These are phyloP conservation scores for Colletotrichum zoysiae DNA, from an alignment of 2,329 filamentous ascomycete species.

Conservation along the genomic window DNA sequence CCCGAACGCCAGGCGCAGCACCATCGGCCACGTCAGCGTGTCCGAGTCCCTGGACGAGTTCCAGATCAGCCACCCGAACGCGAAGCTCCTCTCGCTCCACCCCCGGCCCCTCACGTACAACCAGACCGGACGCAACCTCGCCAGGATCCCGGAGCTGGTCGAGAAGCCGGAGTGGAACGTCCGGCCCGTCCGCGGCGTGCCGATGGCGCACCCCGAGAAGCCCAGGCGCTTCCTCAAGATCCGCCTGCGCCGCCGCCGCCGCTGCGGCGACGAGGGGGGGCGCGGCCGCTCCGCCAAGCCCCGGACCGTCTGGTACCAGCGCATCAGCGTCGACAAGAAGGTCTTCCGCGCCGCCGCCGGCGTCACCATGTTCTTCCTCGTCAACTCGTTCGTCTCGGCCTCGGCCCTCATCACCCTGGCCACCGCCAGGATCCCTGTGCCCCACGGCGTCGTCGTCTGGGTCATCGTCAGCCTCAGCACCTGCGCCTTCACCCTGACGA, in stretches of 20 bases:
- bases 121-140: neutral
- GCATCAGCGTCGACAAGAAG: slow-evolving; percentile 23
- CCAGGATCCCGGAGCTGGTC: slow-evolving; percentile 22
- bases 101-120: neutral
- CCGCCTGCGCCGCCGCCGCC: neutral
- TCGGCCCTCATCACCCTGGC: slow-evolving; percentile 14
- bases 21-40: slow-evolving; percentile 23
- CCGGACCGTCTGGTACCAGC: slow-evolving; percentile 23
- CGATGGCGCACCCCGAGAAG: neutral
- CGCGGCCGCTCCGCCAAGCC: slow-evolving; percentile 10
- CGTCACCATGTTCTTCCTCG: slow-evolving; percentile 21
- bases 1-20: neutral
- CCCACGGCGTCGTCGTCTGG: slow-evolving; percentile 25
- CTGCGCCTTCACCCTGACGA: slow-evolving; percentile 9
- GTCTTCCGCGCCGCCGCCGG: slow-evolving; percentile 9
- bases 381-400: slow-evolving; percentile 12
- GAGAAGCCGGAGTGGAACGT: neutral
- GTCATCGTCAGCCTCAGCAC: slow-evolving; percentile 19
- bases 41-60: slow-evolving; percentile 36
- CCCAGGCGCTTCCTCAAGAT: neutral
- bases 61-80: slow-evolving; percentile 33
- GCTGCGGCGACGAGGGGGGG: neutral
- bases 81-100: slow-evolving; percentile 22
- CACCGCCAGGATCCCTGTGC: neutral
- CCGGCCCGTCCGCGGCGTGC: neutral